Percentiles rank a stretch among this genome's conserved stretches.
Evolutionary conservation across 1,284 basidiomycete genomes (phyloP).

Genomic region (Boletellus dicymbophilus): DNA sequence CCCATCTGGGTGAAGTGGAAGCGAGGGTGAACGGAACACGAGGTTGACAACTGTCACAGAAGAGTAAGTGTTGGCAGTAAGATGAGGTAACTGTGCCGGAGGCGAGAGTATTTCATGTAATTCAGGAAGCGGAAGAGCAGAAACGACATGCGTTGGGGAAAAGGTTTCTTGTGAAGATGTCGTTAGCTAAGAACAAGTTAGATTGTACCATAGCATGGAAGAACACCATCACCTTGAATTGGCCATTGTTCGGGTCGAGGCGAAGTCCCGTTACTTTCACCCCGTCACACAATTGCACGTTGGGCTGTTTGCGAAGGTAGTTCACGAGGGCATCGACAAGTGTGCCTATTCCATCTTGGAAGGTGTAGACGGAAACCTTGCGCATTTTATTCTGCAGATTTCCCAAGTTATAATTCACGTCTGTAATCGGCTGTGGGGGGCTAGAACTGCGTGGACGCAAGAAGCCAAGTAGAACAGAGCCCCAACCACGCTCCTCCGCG

Average conservation of each 20-base stretch:
- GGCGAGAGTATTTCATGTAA: constrained; percentile 56
- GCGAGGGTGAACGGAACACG: constrained; percentile 55
- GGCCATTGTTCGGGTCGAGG: constrained; percentile 33
- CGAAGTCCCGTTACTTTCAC: constrained; percentile 42
- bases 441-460: constrained; percentile 34
- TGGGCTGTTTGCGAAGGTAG: constrained; percentile 46
- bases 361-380: constrained; percentile 75
- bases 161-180: constrained; percentile 42
- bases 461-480: constrained; percentile 71
- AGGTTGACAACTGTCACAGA: constrained; percentile 76
- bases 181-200: constrained; percentile 39
- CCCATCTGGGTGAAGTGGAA: constrained; percentile 72
- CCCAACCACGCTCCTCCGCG: constrained; percentile 63
- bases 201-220: constrained; percentile 7
- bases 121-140: constrained; percentile 70
- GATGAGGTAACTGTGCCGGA: constrained; percentile 41
- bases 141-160: constrained; percentile 59
- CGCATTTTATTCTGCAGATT: constrained; percentile 55
- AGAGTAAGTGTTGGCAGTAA: constrained; percentile 60
- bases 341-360: constrained; percentile 75
- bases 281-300: constrained; percentile 60
- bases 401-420: constrained; percentile 52
- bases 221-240: constrained; percentile 45
- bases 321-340: constrained; percentile 61
- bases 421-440: constrained; percentile 18